These are phyloP conservation scores for Dioscorea cayenensis DNA, from an alignment of 116 monocot genomes.

Conservation along the genomic window DNA sequence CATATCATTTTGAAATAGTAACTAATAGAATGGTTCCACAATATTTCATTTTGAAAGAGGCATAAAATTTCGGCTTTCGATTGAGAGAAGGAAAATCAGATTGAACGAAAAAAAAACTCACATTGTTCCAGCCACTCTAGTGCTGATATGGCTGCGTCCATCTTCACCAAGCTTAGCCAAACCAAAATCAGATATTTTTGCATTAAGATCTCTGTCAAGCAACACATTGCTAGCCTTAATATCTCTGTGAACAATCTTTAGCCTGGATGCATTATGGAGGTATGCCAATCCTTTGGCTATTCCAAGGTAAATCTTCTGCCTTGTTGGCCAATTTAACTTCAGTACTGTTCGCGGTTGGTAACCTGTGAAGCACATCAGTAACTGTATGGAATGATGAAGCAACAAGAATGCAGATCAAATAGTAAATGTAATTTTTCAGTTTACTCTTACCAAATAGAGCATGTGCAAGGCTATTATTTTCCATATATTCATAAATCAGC, in stretches of 20 bases:
- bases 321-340: slow-evolving; percentile 56
- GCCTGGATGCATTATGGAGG: slow-evolving; percentile 60
- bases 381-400: background rate
- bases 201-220: slow-evolving; percentile 53
- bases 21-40: background rate
- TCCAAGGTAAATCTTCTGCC: slow-evolving; percentile 50
- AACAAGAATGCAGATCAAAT: background rate
- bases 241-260: slow-evolving; percentile 66
- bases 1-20: background rate
- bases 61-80: background rate
- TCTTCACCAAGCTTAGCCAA: slow-evolving; percentile 65
- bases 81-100: background rate
- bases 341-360: slow-evolving; percentile 4
- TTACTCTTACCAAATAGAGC: slow-evolving; percentile 56
- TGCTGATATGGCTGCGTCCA: slow-evolving; percentile 54
- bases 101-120: slow-evolving; percentile 23
- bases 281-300: slow-evolving; percentile 61
- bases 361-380: slow-evolving; percentile 1
- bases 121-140: slow-evolving; percentile 65
- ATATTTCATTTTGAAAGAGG: background rate
- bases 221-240: slow-evolving; percentile 71
- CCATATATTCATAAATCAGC: slow-evolving; percentile 79
- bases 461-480: slow-evolving; percentile 73
- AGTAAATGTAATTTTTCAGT: background rate
- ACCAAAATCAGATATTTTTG: slow-evolving; percentile 81